phyloP scores from a whole-genome alignment of 106 monocot genomes.

The Acanthochlamys bracteata region DNA sequence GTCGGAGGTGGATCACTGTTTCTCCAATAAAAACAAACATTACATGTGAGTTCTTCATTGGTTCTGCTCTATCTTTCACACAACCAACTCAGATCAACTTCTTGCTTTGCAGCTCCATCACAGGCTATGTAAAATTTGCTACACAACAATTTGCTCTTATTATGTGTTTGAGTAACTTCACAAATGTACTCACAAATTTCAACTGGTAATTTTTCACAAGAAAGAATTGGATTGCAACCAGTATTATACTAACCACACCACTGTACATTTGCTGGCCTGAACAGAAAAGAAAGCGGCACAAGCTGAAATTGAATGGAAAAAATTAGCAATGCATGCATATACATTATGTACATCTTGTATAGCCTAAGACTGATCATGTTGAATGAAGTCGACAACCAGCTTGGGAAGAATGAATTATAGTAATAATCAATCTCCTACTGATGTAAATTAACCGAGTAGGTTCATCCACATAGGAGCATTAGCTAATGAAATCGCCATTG shows the following conservation, averaged over 20 bases:
- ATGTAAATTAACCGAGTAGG: neutral
- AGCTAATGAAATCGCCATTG: constrained; percentile 47
- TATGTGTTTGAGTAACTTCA: neutral
- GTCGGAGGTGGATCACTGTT: too few relatives aligned
- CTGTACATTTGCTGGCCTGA: too few relatives aligned
- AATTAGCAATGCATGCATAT: neutral
- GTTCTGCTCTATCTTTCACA: too few relatives aligned
- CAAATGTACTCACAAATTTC: neutral
- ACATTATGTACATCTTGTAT: neutral
- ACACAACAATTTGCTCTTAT: neutral
- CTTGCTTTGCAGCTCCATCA: too few relatives aligned
- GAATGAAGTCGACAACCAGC: neutral
- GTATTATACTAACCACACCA: too few relatives aligned
- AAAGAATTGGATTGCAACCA: too few relatives aligned
- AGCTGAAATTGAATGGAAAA: neutral
- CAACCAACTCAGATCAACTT: too few relatives aligned
- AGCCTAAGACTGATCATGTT: neutral
- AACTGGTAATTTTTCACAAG: too few relatives aligned
- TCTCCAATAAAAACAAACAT: too few relatives aligned
- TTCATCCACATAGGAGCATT: constrained; percentile 32
- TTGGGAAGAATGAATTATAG: neutral
- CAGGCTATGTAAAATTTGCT: neutral
- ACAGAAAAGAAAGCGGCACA: too few relatives aligned
- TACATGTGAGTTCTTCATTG: too few relatives aligned
- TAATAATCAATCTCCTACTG: neutral